Evolutionary conservation across 345 rosid species (phyloP), one percentile per base, ranked within the genome.

Genomic region (Camelina hispida): DNA sequence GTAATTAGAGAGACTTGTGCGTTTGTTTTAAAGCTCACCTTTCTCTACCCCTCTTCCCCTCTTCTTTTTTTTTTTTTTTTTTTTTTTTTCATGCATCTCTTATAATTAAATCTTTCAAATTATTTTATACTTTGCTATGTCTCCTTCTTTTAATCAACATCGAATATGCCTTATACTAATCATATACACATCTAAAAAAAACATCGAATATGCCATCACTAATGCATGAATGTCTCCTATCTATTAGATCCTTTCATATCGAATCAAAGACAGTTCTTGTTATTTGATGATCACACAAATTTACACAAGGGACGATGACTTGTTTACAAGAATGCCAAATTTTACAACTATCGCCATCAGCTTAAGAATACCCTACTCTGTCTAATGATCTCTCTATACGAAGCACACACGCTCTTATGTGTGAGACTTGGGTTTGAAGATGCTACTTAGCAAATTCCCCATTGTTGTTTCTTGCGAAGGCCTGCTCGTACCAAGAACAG

Each of bases 381-480:
- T 44, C 48, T 32, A 13, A 47, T 25, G 30, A 25, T 8, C 37
- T 38, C 73, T 56, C 60, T 56, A 57, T 37, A 65, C 43, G 37
- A 28, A 35, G 59, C 50, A 57, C 43, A 57, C 25, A 23, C 1
- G 9, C 46, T 58, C 46, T 25, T 58, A 66, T 3, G 16, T 62
- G 53, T 52, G 46, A 34, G 73, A 59, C 78, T 51, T 68, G 23
- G 64, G 59, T 69, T 54, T 76, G 64, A 76, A 68, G 57, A 76
- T 60, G 57, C 43, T 69, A 30, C 46, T 69, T 16, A 76, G 50
- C 66, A 76, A 16, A 53, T 46, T 44, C 35, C 69, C 75, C 63
- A 17, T 83, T 87, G 2, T 89, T 90, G 67, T 81, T 87, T 69
- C 80, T 46, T 76, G 35, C 10, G 59, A 53, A 43, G 43, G 38